A percentile compares a stretch with the other conserved stretches of the same genome.
Evolutionary conservation across 768 basidiomycete species (phyloP).

Genomic region (Punctularia strigosozonata): DNA sequence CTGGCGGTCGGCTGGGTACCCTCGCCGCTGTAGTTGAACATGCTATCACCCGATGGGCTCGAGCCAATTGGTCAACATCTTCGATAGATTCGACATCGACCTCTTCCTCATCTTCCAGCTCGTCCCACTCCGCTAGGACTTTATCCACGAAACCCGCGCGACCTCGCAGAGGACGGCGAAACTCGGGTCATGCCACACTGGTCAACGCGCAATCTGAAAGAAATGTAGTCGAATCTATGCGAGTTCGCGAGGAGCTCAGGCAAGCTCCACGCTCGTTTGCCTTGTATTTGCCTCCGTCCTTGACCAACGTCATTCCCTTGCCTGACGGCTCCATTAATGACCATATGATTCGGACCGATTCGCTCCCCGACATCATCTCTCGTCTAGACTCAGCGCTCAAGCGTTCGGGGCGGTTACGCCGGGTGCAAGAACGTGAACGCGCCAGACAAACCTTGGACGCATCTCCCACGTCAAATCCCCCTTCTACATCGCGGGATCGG

Average conservation of each 20-base stretch:
- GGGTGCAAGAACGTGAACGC: slow-evolving; percentile 7
- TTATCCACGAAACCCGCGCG: slow-evolving; percentile 29
- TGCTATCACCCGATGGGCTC: slow-evolving; percentile 65
- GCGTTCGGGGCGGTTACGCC: slow-evolving; percentile 22
- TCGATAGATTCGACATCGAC: slow-evolving; percentile 34
- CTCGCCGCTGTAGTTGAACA: slow-evolving; percentile 50
- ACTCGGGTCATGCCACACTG: slow-evolving; percentile 36
- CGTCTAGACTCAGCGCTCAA: slow-evolving; percentile 39
- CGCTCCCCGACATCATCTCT: slow-evolving; percentile 33
- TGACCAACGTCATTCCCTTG: background rate
- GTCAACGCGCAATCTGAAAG: slow-evolving; percentile 43
- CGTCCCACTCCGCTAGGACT: slow-evolving; percentile 19
- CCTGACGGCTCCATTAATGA: background rate
- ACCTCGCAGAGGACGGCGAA: slow-evolving; percentile 32
- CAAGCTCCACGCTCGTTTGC: slow-evolving; percentile 51
- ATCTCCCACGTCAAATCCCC: background rate
- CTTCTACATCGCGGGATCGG: background rate
- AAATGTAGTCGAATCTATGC: slow-evolving; percentile 49
- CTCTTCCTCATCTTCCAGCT: slow-evolving; percentile 29
- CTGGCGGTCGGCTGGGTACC: slow-evolving; percentile 21
- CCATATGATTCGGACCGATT: slow-evolving; percentile 24
- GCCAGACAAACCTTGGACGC: background rate
- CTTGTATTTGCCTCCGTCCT: slow-evolving; percentile 44
- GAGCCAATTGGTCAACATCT: slow-evolving; percentile 31
- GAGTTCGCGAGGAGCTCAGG: slow-evolving; percentile 49